These are phyloP conservation scores for Friedmanniomyces simplex DNA, from an alignment of 495 filamentous ascomycete species.

Conservation along the genomic window DNA sequence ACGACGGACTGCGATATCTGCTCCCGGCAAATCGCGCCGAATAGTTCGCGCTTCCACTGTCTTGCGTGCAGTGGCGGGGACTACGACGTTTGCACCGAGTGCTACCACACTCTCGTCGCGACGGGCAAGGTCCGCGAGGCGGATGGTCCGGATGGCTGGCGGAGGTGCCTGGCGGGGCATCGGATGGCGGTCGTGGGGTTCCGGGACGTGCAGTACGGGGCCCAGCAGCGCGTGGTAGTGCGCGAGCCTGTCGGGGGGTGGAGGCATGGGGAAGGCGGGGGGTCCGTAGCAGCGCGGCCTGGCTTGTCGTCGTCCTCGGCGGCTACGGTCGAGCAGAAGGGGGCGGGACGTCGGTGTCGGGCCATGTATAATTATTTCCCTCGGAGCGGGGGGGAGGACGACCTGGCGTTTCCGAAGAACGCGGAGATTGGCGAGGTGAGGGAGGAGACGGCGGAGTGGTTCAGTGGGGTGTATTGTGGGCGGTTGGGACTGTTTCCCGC, in stretches of 20 bases:
- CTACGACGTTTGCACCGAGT: constrained; percentile 71
- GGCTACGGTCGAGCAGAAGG: constrained; percentile 59
- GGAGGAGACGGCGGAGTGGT: constrained; percentile 78
- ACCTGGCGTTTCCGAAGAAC: constrained; percentile 70
- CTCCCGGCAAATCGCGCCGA: constrained; percentile 55
- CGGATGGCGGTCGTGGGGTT: constrained; percentile 75
- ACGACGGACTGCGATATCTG: constrained; percentile 67
- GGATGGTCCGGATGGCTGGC: constrained; percentile 70
- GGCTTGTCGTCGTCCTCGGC: too few relatives aligned
- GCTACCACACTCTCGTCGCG: constrained; percentile 56
- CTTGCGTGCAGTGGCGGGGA: constrained; percentile 57
- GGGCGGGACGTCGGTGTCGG: constrained; percentile 48
- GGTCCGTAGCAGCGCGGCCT: too few relatives aligned
- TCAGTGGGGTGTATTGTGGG: constrained; percentile 68
- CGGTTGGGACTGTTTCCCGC: constrained; percentile 65
- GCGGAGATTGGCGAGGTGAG: constrained; percentile 72
- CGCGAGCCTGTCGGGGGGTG: constrained; percentile 65
- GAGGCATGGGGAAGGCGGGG: constrained; percentile 38
- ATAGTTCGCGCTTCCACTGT: constrained; percentile 65
- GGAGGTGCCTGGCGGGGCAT: constrained; percentile 67
- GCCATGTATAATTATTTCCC: constrained; percentile 70
- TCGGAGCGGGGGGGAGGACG: constrained; percentile 46
- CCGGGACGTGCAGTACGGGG: constrained; percentile 38
- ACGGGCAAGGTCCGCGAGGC: constrained; percentile 54
- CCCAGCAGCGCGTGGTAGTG: constrained; percentile 47